Evolutionary conservation across 768 basidiomycete species (phyloP).

Genomic region (Saitozyma sp.): DNA sequence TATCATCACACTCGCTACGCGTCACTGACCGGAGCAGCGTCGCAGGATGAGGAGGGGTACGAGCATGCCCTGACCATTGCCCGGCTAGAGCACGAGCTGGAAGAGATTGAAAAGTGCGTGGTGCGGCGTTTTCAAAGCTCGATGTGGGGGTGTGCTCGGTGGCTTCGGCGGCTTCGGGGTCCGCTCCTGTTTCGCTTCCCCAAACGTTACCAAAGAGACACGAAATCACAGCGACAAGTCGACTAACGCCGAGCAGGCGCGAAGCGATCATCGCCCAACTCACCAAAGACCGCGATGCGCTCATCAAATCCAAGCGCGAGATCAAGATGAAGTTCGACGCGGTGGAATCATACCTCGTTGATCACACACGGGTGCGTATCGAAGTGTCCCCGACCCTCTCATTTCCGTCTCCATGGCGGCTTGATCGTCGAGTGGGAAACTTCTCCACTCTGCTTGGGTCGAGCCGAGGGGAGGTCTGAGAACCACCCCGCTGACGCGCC

Average conservation of each 20-base stretch:
- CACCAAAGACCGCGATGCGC: constrained; percentile 36
- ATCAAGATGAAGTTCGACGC: constrained; percentile 43
- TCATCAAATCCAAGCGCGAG: constrained; percentile 39
- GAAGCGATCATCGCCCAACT: constrained; percentile 29
- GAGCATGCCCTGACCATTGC: constrained; percentile 34
- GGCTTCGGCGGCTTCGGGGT: not conserved
- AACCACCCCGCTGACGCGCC: not conserved
- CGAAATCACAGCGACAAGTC: not conserved
- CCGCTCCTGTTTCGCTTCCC: too few relatives aligned
- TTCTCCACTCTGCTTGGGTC: too few relatives aligned
- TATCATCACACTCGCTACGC: not conserved
- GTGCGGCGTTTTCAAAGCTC: too few relatives aligned
- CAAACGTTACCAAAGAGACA: too few relatives aligned
- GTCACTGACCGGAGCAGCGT: constrained; percentile 14
- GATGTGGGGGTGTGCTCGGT: not conserved
- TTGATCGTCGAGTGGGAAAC: too few relatives aligned
- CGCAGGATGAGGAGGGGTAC: constrained; percentile 25
- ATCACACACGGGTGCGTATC: constrained; percentile 34
- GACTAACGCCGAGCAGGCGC: constrained; percentile 20
- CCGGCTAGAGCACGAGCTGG: constrained; percentile 33
- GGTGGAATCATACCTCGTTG: constrained; percentile 32
- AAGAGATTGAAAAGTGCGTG: constrained; percentile 31
- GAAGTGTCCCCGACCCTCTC: not conserved
- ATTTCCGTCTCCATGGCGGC: not conserved
- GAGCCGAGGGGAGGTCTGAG: not conserved